Conservation (phyloP, 1,139 yeast species). For the Yamadazyma diddensiae region DNA sequence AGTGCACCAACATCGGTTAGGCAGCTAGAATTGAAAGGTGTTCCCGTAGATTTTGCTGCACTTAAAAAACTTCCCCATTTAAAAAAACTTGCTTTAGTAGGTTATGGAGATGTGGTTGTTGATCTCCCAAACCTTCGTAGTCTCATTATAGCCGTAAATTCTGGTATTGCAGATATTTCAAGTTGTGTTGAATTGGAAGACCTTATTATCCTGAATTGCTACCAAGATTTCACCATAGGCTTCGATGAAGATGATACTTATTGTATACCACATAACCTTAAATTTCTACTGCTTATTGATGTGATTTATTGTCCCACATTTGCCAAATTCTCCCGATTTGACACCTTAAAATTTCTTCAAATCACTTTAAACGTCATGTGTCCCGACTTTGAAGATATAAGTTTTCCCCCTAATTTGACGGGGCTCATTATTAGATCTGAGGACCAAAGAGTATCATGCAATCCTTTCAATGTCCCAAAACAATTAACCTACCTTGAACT, state of each 20-base stretch:
- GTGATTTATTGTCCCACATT: neutral
- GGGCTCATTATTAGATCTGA: neutral
- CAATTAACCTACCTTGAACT: neutral
- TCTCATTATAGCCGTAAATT: neutral
- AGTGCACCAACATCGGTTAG: neutral
- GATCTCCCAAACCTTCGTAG: slow-evolving; percentile 1
- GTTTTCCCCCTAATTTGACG: neutral
- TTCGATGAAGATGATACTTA: neutral
- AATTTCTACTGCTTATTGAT: neutral
- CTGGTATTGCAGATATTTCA: slow-evolving; percentile 1
- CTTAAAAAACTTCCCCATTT: neutral
- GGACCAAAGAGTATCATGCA: neutral
- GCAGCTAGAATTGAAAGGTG: neutral
- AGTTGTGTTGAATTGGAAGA: neutral
- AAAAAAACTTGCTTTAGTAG: neutral
- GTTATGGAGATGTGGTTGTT: neutral
- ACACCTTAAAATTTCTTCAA: neutral
- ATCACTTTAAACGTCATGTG: neutral
- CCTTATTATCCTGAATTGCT: neutral
- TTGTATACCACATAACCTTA: neutral
- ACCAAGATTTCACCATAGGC: slow-evolving; percentile 1
- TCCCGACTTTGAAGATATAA: neutral
- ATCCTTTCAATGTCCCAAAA: neutral
- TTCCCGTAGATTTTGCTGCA: neutral
- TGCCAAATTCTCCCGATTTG: neutral